Conservation (phyloP, 2,329 filamentous ascomycete genomes). For the Aspergillus eucalypticola region DNA sequence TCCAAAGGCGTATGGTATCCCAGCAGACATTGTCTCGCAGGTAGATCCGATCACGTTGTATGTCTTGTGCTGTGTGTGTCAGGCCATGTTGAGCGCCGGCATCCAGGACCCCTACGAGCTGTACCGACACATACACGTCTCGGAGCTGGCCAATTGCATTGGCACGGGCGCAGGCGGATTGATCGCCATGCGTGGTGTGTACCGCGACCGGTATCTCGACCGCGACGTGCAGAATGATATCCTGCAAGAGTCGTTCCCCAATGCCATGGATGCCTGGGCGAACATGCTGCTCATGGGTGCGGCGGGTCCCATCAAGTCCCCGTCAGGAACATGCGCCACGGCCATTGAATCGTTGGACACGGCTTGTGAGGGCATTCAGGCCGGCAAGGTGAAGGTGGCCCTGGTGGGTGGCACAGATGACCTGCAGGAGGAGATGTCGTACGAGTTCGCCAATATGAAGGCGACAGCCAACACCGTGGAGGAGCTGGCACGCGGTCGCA, state of each 20-base stretch:
- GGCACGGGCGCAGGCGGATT: conserved; percentile 95
- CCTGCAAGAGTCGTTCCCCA: conserved; percentile 97
- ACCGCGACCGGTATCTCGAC: conserved; percentile 90
- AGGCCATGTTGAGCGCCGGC: conserved; percentile 82
- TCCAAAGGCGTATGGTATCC: conserved; percentile 87
- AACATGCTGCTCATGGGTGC: conserved; percentile 97
- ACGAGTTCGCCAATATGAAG: conserved; percentile 99
- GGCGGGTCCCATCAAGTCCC: conserved; percentile 93
- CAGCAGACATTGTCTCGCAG: conserved; percentile 91
- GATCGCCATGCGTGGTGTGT: conserved; percentile 85
- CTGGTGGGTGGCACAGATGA: conserved; percentile 96
- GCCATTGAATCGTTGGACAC: conserved; percentile 94
- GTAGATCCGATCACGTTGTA: conserved; percentile 92
- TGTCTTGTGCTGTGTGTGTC: conserved; percentile 84
- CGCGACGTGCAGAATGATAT: conserved; percentile 95
- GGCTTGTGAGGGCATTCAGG: conserved; percentile 92
- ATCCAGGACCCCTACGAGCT: conserved; percentile 99
- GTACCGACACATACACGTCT: conserved; percentile 96
- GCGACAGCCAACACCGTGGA: conserved; percentile 94
- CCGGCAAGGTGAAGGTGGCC: conserved; percentile 92
- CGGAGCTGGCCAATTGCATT: conserved; percentile 92
- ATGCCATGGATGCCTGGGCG: conserved; percentile 98
- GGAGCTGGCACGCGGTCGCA: conserved; percentile 87
- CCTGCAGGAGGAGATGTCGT: conserved; percentile 94
- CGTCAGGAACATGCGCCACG: conserved; percentile 91